Base-by-base conservation (phyloP, 208 protist genomes). In the Crithidia expoeki region DNA sequence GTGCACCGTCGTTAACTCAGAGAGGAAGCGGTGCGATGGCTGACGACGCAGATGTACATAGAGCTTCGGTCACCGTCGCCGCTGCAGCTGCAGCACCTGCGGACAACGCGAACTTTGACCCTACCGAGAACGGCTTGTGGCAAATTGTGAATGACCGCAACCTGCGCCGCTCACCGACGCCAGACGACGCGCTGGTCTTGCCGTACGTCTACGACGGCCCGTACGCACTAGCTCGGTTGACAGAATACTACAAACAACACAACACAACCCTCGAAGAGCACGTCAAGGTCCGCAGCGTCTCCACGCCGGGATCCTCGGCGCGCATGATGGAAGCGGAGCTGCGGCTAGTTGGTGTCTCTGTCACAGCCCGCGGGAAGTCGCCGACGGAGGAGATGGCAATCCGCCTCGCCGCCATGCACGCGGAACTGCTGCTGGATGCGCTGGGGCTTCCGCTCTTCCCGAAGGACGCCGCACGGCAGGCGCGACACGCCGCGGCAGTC, bases 371-470 rank as follows among this genome's bases (percentile, higher is more conserved):
- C 42, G 89, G 90, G 0, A 93, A 87, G 68, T 83, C 85, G 17
- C 78, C 79, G 65, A 87, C 77, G n/a, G 44, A 76, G 57, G 78
- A 92, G 28, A 65, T 86, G 44, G 86, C 90, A 12, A 38, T 86
- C n/a, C 67, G 79, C 32, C 81, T 95, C 23, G 90, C 90, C 3
- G 80, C 83, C 7, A 95, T 95, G 88, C 88, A 94, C 72, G 89
- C 85, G 28, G 87, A 96, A 68, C 71, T 96, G 46, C 76, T 94
- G 30, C 67, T 93, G 27, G 92, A 93, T 50, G 84, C 88, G 0
- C 64, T 93, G 23, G 88, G 79, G 0, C 67, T 73, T 4, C 73
- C 81, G 14, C 62, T 96, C 23, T 94, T 94, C 47, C 86, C 88
- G 12, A 28, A 59, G 0, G 85, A 93, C 49, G 27, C 38, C 0